Evolutionary conservation across 129 eudicot species (phyloP), one percentile per base, ranked within the genome.

Genomic region (Dittrichia graveolens): DNA sequence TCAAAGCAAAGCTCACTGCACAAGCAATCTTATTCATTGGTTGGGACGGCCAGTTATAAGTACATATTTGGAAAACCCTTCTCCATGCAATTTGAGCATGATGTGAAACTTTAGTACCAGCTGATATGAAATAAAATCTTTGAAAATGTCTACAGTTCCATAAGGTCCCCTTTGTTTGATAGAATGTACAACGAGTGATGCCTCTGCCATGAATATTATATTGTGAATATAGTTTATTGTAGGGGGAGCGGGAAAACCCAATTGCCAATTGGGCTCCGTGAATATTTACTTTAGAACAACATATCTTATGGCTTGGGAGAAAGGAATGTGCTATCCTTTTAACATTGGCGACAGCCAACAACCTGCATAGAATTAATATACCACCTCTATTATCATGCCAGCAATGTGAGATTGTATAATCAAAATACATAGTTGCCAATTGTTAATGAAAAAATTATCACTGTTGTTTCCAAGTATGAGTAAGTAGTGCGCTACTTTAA

Each of bases 1-100:
- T 84, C 76, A 90, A 90, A 68, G 96, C 89, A 72, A 94, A 84
- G 61, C 88, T 89, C 63, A 93, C 87, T 18, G 90, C 96, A 71
- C 90, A 65, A 50, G 95, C 90, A 18, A 85, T 77, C 79, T 87
- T 78, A 71, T 78, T 87, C 40, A 84, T 76, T 34, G 92, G 93
- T 34, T 85, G 85, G 24, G 80, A 15, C 53, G 87, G 85, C 46
- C 78, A 82, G 48, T 69, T 80, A 64, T 74, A 85, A 35, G 81
- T 76, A 76, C 80, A 82, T 11, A 82, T 68, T 37, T 71, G 89
- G 47, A 58, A 79, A 44, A 92, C 77, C 72, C 84, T 80, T 85
- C 77, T 87, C 91, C 95, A 87, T 39, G 88, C 88, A 69, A 83
- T 83, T 77, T 77, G 89, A 65, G 91, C 84, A 74, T 78, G 95